phyloP scores from a whole-genome alignment of 2,329 filamentous ascomycete genomes.

The Aspergillus pseudoglaucus region DNA sequence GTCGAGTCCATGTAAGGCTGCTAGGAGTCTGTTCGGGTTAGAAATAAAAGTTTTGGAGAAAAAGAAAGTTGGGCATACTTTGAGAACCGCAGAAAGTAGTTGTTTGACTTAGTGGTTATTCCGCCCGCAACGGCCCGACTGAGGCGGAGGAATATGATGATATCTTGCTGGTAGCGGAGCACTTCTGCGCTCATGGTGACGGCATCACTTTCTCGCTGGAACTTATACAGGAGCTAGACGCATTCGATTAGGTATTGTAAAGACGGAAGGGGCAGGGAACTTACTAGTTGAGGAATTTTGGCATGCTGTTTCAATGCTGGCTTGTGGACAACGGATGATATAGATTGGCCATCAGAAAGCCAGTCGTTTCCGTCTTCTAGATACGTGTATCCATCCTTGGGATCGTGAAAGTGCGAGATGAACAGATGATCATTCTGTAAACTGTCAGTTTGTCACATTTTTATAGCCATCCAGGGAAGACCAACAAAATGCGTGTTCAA shows the following conservation, averaged over 20 bases:
- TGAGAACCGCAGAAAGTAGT: slow-evolving; percentile 64
- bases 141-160: slow-evolving; percentile 77
- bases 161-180: slow-evolving; percentile 76
- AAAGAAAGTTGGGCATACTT: slow-evolving; percentile 36
- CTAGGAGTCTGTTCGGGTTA: slow-evolving; percentile 45
- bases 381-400: slow-evolving; percentile 65
- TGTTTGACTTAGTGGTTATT: slow-evolving; percentile 70
- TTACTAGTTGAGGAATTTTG: slow-evolving; percentile 20
- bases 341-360: slow-evolving; percentile 30
- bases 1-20: slow-evolving; percentile 70
- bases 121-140: slow-evolving; percentile 78
- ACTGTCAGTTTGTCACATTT: slow-evolving; percentile 2
- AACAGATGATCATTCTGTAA: slow-evolving; percentile 70
- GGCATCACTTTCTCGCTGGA: slow-evolving; percentile 53
- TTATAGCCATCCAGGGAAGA: not conserved
- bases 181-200: slow-evolving; percentile 70
- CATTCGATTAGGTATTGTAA: not conserved
- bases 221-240: slow-evolving; percentile 44
- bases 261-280: not conserved
- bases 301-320: slow-evolving; percentile 12
- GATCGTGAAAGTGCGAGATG: slow-evolving; percentile 77
- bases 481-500: slow-evolving; percentile 39
- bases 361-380: slow-evolving; percentile 55
- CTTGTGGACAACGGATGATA: slow-evolving; percentile 33
- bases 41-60: not conserved